A percentile compares a stretch with the other conserved stretches of the same genome.
These are phyloP conservation scores for Suillus weaverae DNA, from an alignment of 768 basidiomycete genomes.

Conservation along the genomic window DNA sequence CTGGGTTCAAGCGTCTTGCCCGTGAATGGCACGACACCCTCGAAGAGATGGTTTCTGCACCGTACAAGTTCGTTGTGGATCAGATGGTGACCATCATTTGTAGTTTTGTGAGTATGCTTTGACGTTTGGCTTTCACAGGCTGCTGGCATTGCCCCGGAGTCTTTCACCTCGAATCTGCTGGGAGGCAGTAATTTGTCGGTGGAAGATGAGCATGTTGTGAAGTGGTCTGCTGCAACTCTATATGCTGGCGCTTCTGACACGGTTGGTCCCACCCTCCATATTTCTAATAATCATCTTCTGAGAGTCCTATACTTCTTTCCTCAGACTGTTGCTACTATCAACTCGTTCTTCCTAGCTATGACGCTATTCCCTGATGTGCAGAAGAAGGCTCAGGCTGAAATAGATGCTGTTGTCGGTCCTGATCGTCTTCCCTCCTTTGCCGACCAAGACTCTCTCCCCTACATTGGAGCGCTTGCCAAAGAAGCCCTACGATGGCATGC, in stretches of 20 bases:
- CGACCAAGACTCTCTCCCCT: conserved; percentile 60
- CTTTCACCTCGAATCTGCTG: conserved; percentile 59
- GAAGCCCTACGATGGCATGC: conserved; percentile 52
- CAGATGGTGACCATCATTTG: conserved; percentile 45
- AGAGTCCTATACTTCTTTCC: not conserved
- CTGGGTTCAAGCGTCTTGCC: conserved; percentile 53
- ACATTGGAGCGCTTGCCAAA: conserved; percentile 57
- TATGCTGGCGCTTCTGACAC: conserved; percentile 22
- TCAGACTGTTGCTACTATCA: conserved; percentile 13
- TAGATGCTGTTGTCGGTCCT: conserved; percentile 57
- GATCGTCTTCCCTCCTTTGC: conserved; percentile 60
- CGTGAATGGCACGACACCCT: conserved; percentile 55
- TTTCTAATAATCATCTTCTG: not conserved
- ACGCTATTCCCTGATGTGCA: conserved; percentile 41
- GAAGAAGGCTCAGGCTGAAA: conserved; percentile 61
- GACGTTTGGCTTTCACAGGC: conserved; percentile 37
- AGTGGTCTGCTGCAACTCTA: conserved; percentile 52
- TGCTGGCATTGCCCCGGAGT: conserved; percentile 45
- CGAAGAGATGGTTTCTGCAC: conserved; percentile 54
- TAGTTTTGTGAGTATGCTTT: not conserved
- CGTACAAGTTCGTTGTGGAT: conserved; percentile 58
- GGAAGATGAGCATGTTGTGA: conserved; percentile 60
- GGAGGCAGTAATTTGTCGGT: conserved; percentile 47
- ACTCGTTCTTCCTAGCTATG: conserved; percentile 2
- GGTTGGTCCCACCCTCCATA: not conserved